Percentiles rank a stretch among this genome's conserved stretches.
These are phyloP conservation scores for Spatholobus suberectus DNA, from an alignment of 306 rosid species.

Conservation along the genomic window DNA sequence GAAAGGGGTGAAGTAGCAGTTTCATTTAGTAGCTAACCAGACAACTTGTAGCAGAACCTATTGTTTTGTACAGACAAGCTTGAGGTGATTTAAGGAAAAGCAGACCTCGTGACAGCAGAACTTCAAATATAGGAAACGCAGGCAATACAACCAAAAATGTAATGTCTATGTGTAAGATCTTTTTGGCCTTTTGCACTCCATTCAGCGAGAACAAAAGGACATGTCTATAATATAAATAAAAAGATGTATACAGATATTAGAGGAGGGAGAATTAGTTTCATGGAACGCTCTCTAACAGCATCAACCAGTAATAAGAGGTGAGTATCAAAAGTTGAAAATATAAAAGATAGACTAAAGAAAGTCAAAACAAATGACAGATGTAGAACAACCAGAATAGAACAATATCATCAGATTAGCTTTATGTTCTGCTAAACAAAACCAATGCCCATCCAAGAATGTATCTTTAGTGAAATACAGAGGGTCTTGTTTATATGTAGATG, in stretches of 20 bases:
- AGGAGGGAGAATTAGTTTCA: neutral
- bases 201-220: neutral
- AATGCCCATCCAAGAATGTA: neutral
- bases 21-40: too few relatives aligned
- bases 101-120: too few relatives aligned
- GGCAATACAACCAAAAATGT: too few relatives aligned
- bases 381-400: neutral
- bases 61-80: too few relatives aligned
- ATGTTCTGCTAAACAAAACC: conserved; percentile 19
- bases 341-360: neutral
- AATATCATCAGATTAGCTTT: neutral
- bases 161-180: too few relatives aligned
- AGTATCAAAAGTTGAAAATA: neutral
- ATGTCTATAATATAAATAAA: neutral
- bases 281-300: neutral
- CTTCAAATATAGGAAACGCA: too few relatives aligned
- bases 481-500: neutral
- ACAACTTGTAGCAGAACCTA: too few relatives aligned
- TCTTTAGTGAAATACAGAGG: neutral
- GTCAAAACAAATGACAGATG: neutral
- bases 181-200: neutral
- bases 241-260: neutral
- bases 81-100: too few relatives aligned
- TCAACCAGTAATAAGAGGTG: neutral
- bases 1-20: neutral